These are phyloP conservation scores for Pleurostoma richardsiae DNA, from an alignment of 2,329 filamentous ascomycete species.

Conservation along the genomic window DNA sequence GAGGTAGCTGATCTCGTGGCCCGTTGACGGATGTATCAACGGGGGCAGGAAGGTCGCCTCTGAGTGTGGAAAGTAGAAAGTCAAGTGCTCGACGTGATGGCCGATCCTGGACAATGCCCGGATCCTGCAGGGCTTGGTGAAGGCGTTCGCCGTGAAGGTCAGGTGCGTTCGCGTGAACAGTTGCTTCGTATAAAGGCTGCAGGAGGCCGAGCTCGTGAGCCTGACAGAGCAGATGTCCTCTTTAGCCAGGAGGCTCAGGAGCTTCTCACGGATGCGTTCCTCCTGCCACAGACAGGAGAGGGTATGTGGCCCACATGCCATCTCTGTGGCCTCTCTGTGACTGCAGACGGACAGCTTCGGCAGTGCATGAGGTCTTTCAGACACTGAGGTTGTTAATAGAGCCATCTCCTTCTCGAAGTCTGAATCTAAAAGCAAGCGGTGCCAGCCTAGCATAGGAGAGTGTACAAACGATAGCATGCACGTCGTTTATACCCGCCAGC, in stretches of 20 bases:
- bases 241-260: constrained; percentile 44
- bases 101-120: constrained; percentile 74
- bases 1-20: constrained; percentile 73
- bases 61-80: constrained; percentile 72
- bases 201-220: constrained; percentile 64
- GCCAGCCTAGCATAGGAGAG: too few relatives aligned
- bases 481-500: background rate
- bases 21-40: constrained; percentile 72
- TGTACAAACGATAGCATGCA: too few relatives aligned
- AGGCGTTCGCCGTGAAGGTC: constrained; percentile 68
- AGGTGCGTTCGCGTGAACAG: constrained; percentile 66
- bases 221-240: constrained; percentile 56
- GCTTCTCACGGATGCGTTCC: constrained; percentile 40
- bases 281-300: constrained; percentile 54
- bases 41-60: constrained; percentile 78
- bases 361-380: too few relatives aligned
- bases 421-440: too few relatives aligned
- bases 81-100: constrained; percentile 71
- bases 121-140: constrained; percentile 68
- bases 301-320: constrained; percentile 43
- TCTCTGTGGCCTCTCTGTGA: constrained; percentile 44
- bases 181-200: constrained; percentile 61
- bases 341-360: too few relatives aligned
- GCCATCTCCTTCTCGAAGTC: too few relatives aligned
- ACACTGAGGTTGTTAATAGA: too few relatives aligned